Evolutionary conservation across 805 yeast genomes (phyloP), one percentile per base, ranked within the genome.

Genomic region (Candida tammaniensis): DNA sequence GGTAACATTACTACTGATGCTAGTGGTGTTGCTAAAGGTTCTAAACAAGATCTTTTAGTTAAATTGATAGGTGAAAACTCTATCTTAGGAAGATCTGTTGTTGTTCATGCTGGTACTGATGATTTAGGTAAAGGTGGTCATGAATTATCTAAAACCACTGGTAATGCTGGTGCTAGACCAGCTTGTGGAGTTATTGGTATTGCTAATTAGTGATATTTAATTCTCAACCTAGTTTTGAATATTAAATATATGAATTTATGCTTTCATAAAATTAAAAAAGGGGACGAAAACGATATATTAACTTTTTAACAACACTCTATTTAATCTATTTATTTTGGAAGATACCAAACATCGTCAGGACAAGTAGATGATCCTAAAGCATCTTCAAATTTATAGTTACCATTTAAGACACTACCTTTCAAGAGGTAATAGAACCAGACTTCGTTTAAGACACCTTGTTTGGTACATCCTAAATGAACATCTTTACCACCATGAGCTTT

Each of bases 101-200:
- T 89, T 49, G 82, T 89, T 44, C 98, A 89, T 68, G 87, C 76
- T 43, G 98, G 96, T 57, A 71, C 77, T 48, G 97, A 89, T 61
- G 97, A 89, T 62, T 80, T 86, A 57, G 97, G 97, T 63, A 82
- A 85, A 74, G 96, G 96, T 66, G 95, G 88, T 44, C 80, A 81
- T 59, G 81, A 85, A 41, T 96, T 86, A 66, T 85, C 95, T 46
- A 76, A 84, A 70, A 87, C 83, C 73, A 88, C 96, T 50, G 97
- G 97, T 73, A 87, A 89, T 59, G 97, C 98, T 42, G 98, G 98
- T 64, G 89, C 83, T 50, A 88, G 98, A 80, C 86, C 93, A 51
- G 98, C 98, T 46, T 89, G 98, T 73, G 98, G 98, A 73, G 96
- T 89, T 57, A 88, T 89, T 72, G 97, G 97, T 47, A 53, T 82